Percentiles rank a stretch among this genome's conserved stretches.
Evolutionary conservation across 306 rosid genomes (phyloP).

Genomic region (Vigna hirtella): DNA sequence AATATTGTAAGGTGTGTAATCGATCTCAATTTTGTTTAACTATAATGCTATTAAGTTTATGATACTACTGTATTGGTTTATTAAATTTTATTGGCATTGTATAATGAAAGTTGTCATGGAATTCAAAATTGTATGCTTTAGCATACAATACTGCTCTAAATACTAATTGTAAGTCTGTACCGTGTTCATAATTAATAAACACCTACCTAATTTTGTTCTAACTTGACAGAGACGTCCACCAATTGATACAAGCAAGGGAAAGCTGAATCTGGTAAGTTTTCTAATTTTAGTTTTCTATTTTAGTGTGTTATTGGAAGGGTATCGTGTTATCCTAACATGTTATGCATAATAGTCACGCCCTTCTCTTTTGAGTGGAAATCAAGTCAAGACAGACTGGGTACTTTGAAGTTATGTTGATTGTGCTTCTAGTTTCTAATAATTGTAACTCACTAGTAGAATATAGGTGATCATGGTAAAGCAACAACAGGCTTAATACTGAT

Average conservation of each 20-base stretch:
- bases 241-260: constrained; percentile 79
- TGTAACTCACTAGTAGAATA: constrained; percentile 26
- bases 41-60: not conserved
- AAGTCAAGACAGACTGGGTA: not conserved
- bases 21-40: constrained; percentile 6
- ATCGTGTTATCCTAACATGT: constrained; percentile 1
- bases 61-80: constrained; percentile 23
- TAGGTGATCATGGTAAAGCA: not conserved
- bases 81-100: constrained; percentile 18
- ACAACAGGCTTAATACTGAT: constrained; percentile 11
- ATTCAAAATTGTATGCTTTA: constrained; percentile 35
- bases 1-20: constrained; percentile 74
- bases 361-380: constrained; percentile 18
- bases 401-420: constrained; percentile 1
- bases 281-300: constrained; percentile 16
- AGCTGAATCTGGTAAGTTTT: constrained; percentile 80
- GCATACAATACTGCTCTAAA: constrained; percentile 2
- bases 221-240: constrained; percentile 94
- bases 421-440: constrained; percentile 23
- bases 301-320: constrained; percentile 7
- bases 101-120: constrained; percentile 1
- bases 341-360: constrained; percentile 23
- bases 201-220: constrained; percentile 45
- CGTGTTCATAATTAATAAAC: constrained; percentile 38
- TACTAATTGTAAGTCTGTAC: constrained; percentile 22